Evolutionary conservation across 2,329 filamentous ascomycete species (phyloP).

Genomic region (Cercospora zeina): DNA sequence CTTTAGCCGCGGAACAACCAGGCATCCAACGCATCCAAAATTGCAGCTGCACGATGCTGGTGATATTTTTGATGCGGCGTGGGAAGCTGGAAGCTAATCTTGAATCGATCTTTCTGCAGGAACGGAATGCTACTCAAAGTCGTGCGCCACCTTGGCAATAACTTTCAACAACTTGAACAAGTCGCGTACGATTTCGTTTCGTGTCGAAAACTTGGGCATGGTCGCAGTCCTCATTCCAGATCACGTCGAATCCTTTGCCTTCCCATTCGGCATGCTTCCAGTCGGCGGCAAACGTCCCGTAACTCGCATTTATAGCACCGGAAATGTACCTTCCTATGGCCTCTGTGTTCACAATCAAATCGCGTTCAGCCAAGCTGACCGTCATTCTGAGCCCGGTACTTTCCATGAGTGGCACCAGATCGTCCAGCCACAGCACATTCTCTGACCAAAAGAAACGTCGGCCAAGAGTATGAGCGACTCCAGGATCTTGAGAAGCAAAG

Average conservation of each 20-base stretch:
- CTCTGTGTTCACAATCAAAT: constrained; percentile 65
- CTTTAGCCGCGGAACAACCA: not conserved
- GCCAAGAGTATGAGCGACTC: constrained; percentile 63
- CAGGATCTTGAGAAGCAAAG: constrained; percentile 67
- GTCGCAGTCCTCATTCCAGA: constrained; percentile 63
- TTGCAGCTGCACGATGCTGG: not conserved
- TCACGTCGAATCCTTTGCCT: constrained; percentile 54
- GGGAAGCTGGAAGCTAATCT: not conserved
- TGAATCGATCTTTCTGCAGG: not conserved
- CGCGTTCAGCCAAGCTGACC: constrained; percentile 59
- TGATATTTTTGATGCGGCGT: not conserved
- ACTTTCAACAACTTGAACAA: constrained; percentile 17
- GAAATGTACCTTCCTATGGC: constrained; percentile 60
- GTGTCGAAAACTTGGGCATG: constrained; percentile 64
- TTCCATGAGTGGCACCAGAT: constrained; percentile 49
- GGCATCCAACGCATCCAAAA: not conserved
- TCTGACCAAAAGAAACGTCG: constrained; percentile 71
- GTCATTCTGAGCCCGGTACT: constrained; percentile 47
- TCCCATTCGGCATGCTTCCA: constrained; percentile 37
- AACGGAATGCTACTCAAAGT: not conserved
- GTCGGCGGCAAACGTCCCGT: constrained; percentile 36
- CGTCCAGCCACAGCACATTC: constrained; percentile 69
- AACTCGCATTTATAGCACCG: constrained; percentile 20
- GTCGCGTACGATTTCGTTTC: constrained; percentile 23
- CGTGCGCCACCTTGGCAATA: constrained; percentile 15